phyloP scores from a whole-genome alignment of 164 flowering plant species.

The Berberis thunbergii region DNA sequence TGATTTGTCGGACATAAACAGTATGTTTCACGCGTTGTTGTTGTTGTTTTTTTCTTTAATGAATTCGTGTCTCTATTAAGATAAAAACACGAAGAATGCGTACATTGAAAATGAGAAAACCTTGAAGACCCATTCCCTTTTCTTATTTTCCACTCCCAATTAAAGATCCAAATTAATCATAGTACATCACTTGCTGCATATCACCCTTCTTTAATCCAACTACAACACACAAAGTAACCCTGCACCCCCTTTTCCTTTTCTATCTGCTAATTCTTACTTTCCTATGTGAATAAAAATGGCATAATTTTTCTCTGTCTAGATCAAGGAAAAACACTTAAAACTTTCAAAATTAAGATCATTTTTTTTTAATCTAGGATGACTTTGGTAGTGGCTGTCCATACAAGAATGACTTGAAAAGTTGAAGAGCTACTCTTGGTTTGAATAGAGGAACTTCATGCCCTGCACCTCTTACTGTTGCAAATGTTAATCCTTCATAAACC shows the following conservation, averaged over 20 bases:
- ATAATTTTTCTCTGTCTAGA: background rate
- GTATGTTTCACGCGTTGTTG: too few species aligned
- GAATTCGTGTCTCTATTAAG: too few species aligned
- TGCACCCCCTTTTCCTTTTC: background rate
- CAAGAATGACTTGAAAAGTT: constrained; percentile 55
- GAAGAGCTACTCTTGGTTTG: constrained; percentile 61
- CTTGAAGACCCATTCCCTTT: too few species aligned
- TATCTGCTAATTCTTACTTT: background rate
- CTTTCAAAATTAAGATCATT: background rate
- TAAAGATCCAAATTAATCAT: too few species aligned
- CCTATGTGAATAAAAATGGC: background rate
- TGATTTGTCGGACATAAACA: too few species aligned
- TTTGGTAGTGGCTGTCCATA: constrained; percentile 54
- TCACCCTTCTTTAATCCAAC: too few species aligned
- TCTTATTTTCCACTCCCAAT: too few species aligned
- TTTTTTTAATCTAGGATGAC: background rate
- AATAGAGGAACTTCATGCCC: constrained; percentile 92
- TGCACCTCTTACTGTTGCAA: constrained; percentile 85
- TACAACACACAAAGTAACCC: too few species aligned
- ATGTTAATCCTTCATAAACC: constrained; percentile 66
- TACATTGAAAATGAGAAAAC: too few species aligned
- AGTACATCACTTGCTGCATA: too few species aligned
- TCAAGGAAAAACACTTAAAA: background rate
- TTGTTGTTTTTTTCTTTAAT: too few species aligned
- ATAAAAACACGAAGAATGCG: too few species aligned